Percentiles rank a stretch among this genome's conserved stretches.
Evolutionary conservation across 2,329 filamentous ascomycete species (phyloP).

Genomic region (Sarocladiaceae sp.): DNA sequence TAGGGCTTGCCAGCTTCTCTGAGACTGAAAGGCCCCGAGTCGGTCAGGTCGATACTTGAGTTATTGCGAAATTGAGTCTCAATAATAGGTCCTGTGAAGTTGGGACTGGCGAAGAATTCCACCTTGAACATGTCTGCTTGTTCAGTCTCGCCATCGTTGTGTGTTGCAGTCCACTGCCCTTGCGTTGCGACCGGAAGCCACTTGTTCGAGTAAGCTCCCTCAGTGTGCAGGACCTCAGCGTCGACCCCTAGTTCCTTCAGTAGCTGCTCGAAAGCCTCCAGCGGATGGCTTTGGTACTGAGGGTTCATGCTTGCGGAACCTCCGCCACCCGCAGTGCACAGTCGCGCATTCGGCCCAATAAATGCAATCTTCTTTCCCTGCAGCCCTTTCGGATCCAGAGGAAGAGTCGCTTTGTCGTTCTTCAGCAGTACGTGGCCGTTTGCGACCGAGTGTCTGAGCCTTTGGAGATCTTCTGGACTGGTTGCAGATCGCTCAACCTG

Average conservation of each 20-base stretch:
- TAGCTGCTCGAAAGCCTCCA: not conserved
- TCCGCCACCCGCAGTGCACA: not conserved
- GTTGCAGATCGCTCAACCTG: not conserved
- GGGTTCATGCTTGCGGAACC: not conserved
- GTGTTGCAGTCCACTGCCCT: not conserved
- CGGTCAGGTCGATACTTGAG: not conserved
- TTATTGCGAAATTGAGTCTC: not conserved
- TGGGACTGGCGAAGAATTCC: not conserved
- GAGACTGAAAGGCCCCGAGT: not conserved
- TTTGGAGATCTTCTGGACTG: conserved; percentile 11
- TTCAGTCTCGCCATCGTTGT: not conserved
- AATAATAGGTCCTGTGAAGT: not conserved
- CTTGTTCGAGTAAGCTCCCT: not conserved
- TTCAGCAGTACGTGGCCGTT: conserved; percentile 3
- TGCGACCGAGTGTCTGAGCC: not conserved
- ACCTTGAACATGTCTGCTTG: not conserved
- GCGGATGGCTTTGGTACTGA: not conserved
- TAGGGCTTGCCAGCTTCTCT: not conserved
- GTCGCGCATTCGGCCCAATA: not conserved
- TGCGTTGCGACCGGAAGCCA: not conserved
- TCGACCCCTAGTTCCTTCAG: not conserved
- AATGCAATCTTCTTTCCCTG: conserved; percentile 4
- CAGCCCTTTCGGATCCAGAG: not conserved
- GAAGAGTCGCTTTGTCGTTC: not conserved
- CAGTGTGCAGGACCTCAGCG: not conserved